Evolutionary conservation across 1,284 basidiomycete genomes (phyloP), one percentile per base, ranked within the genome.

Genomic region (Inonotus hispidus): DNA sequence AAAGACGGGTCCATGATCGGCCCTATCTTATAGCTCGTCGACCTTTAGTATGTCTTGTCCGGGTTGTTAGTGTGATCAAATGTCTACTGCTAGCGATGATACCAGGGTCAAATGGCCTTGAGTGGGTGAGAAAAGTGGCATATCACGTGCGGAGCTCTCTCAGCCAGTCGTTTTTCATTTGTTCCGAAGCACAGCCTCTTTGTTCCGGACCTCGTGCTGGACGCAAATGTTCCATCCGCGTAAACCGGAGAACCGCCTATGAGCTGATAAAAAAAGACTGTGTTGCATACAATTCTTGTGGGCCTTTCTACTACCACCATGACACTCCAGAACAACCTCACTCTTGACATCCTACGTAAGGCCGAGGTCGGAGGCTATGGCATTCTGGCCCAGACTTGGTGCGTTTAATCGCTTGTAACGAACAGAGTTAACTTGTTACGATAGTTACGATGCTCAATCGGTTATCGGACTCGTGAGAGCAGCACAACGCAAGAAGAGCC

Each of bases 321-420:
- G 55, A 52, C 46, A 7, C 63, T 68, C 16, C 49, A 63, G 10
- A 53, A 61, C 52, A 80, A 80, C 63, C 73, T 71, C 41, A 79
- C 79, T 0, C 71, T 79, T 16, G 66, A 72, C 19, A 79, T 81
- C 55, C 70, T 81, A 19, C 66, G 66, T 37, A 74, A 74, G 46
- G 78, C 78, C 1, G 75, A 81, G 66, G 67, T 69, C n/a, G 76
- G 72, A 25, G 74, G 74, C 13, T 80, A 79, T 65, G 78, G 78
- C 13, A 71, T 81, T 19, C 69, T 80, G 39, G 72, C 78, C 1
- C 78, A 79, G 64, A 70, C 71, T n/a, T 79, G 77, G 78, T 78
- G 62, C 58, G 71, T 63, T 7, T 49, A 49, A 21, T 23, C 23
- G 47, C 47, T 6, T n/a, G 11, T n/a, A 23, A 49, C 25, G 1